phyloP scores from a whole-genome alignment of 163 green algal species.

The Scenedesmus sp. region DNA sequence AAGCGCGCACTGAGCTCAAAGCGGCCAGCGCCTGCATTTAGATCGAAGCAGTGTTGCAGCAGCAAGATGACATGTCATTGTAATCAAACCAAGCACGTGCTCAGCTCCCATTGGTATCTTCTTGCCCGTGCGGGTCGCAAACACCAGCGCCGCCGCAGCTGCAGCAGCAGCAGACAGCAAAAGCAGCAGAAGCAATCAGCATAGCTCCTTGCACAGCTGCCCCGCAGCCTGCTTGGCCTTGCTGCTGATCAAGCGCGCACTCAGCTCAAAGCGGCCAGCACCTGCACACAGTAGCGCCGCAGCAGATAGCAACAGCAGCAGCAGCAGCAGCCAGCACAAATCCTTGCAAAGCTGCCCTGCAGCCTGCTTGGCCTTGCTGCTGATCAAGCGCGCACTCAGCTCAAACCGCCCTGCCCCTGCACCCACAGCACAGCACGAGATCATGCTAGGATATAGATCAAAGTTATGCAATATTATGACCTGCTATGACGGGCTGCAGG shows the following conservation, averaged over 20 bases:
- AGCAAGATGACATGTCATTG: too few species aligned
- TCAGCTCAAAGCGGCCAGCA: constrained; percentile 61
- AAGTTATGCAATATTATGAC: neutral
- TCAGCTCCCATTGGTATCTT: too few species aligned
- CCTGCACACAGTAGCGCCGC: neutral
- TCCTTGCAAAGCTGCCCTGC: too few species aligned
- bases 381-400: constrained; percentile 57
- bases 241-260: constrained; percentile 52
- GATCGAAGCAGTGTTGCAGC: neutral
- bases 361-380: neutral
- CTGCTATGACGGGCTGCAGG: too few species aligned
- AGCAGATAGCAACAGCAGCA: neutral
- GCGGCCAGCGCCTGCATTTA: constrained; percentile 47
- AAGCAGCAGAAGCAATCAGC: too few species aligned
- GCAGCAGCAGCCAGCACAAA: neutral
- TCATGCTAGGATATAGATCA: too few species aligned
- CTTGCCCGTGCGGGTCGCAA: too few species aligned
- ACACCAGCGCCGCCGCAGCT: too few species aligned
- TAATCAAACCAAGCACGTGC: too few species aligned
- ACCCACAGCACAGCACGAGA: neutral
- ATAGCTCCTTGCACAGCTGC: neutral
- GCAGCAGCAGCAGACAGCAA: too few species aligned
- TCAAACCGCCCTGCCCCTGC: constrained; percentile 58
- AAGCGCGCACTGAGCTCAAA: constrained; percentile 61
- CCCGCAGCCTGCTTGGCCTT: constrained; percentile 24